Percentiles rank a stretch among this genome's conserved stretches.
These are phyloP conservation scores for Rubia occidens DNA, from an alignment of 305 asterid genomes.

Conservation along the genomic window DNA sequence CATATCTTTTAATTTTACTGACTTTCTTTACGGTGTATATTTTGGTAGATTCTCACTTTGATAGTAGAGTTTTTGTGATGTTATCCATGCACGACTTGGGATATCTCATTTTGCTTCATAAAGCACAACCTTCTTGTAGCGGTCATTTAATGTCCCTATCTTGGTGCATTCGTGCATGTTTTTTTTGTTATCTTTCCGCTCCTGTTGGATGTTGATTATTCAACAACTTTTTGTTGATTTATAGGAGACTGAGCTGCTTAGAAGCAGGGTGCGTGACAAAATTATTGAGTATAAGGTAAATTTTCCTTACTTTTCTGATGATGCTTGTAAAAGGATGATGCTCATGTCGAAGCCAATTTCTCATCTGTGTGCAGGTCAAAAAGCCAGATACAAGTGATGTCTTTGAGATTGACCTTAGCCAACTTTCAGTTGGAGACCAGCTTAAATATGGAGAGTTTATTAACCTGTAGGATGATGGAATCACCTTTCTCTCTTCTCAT, in stretches of 20 bases:
- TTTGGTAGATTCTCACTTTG: neutral
- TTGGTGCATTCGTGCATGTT: neutral
- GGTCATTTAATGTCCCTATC: neutral
- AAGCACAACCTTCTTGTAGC: neutral
- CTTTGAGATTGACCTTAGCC: constrained; percentile 81
- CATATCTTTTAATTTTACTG: neutral
- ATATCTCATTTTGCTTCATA: neutral
- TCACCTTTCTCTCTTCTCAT: constrained; percentile 14
- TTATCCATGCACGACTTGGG: neutral
- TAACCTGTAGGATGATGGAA: constrained; percentile 55
- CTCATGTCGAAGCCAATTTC: neutral
- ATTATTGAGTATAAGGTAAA: constrained; percentile 33
- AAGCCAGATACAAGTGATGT: constrained; percentile 45
- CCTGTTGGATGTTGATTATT: constrained; percentile 8
- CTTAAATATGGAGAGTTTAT: constrained; percentile 79
- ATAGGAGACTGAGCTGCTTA: constrained; percentile 46
- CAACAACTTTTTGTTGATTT: constrained; percentile 9
- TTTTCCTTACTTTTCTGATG: neutral
- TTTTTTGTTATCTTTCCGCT: neutral
- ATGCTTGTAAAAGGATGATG: neutral
- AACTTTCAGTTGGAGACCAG: constrained; percentile 63
- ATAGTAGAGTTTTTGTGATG: neutral
- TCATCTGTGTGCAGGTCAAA: constrained; percentile 20
- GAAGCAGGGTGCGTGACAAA: constrained; percentile 34
- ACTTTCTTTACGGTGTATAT: neutral